Evolutionary conservation across 768 basidiomycete species (phyloP), one percentile per base, ranked within the genome.

Genomic region (Heimioporus sp.): DNA sequence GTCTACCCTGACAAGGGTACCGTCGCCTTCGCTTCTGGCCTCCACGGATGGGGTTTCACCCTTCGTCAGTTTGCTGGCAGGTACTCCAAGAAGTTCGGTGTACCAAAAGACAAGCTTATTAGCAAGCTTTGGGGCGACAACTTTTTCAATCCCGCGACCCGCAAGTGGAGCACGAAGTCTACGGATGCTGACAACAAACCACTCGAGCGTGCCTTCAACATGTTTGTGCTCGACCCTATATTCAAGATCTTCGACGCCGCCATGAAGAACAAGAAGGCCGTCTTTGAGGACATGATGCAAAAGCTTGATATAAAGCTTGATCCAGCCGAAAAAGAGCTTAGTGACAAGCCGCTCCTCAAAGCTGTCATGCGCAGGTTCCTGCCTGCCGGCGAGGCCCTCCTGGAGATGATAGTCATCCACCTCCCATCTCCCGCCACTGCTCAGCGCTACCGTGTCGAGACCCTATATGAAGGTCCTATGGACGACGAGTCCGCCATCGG

Each of bases 381-480:
- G 61, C 97, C 97, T 68, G 97, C 97, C 57, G 97, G 97, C 67
- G 97, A 99, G 75, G 88, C 95, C 42, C 86, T 99, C 63, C 72
- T 99, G 76, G 97, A 98, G 82, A 99, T 99, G 97, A 98, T 98
- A 74, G 94, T 98, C 80, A 92, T 99, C 75, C 92, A 98, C 78
- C 86, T 99, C 59, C 96, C 97, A 41, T 99, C 97, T 20, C 96
- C 95, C 51, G 86, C 85, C 51, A 98, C 96, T 56, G 97, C 97
- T 56, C 97, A 99, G 75, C 83, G 88, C 49, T 98, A 98, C 76
- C 95, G 97, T 82, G 95, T 97, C 51, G 94, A 98, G 81, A 98
- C 97, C 61, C 87, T 99, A 56, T 98, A 99, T 74, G 97, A 99
- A 71, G 97, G 97, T 70, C 97, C 97, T 65, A 93, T 98, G 93